Conservation (phyloP, 2,329 filamentous ascomycete species). For the Chrysoporthe cubensis region DNA sequence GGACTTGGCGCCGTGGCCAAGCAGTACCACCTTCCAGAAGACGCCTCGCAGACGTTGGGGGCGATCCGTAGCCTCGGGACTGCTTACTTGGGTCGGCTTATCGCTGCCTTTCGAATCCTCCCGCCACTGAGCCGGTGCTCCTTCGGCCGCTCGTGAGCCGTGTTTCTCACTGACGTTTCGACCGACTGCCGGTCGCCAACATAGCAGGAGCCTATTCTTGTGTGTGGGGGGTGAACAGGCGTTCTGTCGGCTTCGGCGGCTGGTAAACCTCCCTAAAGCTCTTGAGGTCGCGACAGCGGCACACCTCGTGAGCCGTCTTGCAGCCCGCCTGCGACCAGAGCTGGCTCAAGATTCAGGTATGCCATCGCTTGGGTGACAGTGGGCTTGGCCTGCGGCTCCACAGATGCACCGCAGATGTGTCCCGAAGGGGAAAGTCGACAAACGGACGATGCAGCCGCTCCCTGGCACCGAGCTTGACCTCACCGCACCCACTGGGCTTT, state of each 20-base stretch:
- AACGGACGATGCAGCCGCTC: constrained; percentile 7
- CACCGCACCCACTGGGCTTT: background rate
- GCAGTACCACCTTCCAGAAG: constrained; percentile 7
- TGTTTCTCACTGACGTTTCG: background rate
- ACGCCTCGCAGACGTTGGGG: background rate
- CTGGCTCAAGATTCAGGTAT: background rate
- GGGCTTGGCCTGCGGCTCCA: background rate
- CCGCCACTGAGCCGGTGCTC: constrained; percentile 5
- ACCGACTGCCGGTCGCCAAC: background rate
- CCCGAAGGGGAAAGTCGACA: constrained; percentile 1
- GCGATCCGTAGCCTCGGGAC: constrained; percentile 6
- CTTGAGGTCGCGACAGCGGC: background rate
- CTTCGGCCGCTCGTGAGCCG: background rate
- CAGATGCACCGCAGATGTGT: background rate
- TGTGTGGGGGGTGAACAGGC: too few species aligned
- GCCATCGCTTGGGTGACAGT: background rate
- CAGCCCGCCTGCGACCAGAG: background rate
- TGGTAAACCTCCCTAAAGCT: background rate
- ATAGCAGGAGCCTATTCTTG: too few species aligned
- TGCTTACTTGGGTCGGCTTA: background rate
- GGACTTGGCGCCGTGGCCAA: background rate
- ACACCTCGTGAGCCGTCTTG: background rate
- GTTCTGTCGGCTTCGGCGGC: background rate
- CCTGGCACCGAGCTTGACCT: background rate
- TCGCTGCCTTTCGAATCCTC: background rate